Conservation (phyloP, 306 rosid genomes). For the Astragalus glycyphyllos region DNA sequence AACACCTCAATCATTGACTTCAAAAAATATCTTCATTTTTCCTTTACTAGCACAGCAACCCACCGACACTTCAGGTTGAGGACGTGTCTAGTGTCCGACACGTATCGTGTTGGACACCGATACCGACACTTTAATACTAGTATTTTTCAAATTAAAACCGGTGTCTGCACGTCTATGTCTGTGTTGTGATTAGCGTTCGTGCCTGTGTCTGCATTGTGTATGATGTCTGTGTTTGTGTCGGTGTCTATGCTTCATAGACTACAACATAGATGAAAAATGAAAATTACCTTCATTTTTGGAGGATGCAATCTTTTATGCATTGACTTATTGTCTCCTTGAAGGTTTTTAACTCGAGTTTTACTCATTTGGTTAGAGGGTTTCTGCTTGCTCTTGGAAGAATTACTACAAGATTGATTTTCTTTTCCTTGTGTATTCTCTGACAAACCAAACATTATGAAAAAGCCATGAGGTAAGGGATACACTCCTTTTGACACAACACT, state of each 20-base stretch:
- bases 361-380: constrained; percentile 48
- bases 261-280: constrained; percentile 29
- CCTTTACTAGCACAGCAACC: constrained; percentile 24
- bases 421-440: constrained; percentile 70
- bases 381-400: constrained; percentile 52
- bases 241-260: neutral
- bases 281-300: constrained; percentile 60
- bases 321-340: constrained; percentile 51
- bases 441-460: constrained; percentile 39
- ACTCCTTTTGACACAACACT: constrained; percentile 14
- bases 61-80: no score
- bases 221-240: no score
- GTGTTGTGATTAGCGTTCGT: no score
- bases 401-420: constrained; percentile 61
- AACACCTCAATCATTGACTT: constrained; percentile 32
- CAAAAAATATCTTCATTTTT: constrained; percentile 3
- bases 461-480: constrained; percentile 30
- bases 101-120: no score
- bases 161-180: no score
- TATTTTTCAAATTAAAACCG: no score
- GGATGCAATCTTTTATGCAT: constrained; percentile 52
- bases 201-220: no score
- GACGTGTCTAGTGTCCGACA: no score
- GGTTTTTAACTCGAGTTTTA: constrained; percentile 53
- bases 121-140: no score